Conservation (phyloP, 306 rosid genomes). For the Cicer judaicum region DNA sequence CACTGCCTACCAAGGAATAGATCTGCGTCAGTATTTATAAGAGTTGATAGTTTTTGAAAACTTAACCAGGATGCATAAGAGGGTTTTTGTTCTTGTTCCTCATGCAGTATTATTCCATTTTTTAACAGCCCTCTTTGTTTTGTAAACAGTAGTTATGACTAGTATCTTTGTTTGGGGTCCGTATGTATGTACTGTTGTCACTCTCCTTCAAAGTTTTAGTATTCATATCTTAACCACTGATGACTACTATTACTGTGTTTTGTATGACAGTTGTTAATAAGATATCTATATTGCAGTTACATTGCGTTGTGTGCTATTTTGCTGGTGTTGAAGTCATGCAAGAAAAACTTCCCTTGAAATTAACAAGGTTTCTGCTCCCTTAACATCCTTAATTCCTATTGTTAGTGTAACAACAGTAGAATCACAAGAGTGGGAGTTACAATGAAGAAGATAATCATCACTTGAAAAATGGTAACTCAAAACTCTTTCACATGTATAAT, state of each 20-base stretch:
- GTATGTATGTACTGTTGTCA: conserved; percentile 1
- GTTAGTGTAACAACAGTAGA: too few species aligned
- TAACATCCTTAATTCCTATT: too few species aligned
- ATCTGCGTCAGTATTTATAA: background rate
- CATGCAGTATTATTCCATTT: background rate
- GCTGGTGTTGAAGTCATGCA: background rate
- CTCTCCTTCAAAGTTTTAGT: background rate
- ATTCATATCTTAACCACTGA: background rate
- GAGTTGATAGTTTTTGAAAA: background rate
- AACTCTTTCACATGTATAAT: conserved; percentile 12
- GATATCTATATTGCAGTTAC: background rate
- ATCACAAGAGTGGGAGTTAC: too few species aligned
- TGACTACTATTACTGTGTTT: background rate
- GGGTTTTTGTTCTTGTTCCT: background rate
- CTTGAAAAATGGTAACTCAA: background rate
- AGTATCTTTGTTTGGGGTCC: background rate
- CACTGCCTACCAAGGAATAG: background rate
- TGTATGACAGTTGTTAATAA: conserved; percentile 1
- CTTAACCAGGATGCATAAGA: background rate
- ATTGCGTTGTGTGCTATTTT: background rate
- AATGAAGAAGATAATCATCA: conserved; percentile 7
- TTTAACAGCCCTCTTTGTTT: background rate
- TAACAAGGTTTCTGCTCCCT: too few species aligned
- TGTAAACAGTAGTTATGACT: background rate
- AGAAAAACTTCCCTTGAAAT: too few species aligned